phyloP scores from a whole-genome alignment of 2,329 filamentous ascomycete species.

The Aureobasidium zeae region DNA sequence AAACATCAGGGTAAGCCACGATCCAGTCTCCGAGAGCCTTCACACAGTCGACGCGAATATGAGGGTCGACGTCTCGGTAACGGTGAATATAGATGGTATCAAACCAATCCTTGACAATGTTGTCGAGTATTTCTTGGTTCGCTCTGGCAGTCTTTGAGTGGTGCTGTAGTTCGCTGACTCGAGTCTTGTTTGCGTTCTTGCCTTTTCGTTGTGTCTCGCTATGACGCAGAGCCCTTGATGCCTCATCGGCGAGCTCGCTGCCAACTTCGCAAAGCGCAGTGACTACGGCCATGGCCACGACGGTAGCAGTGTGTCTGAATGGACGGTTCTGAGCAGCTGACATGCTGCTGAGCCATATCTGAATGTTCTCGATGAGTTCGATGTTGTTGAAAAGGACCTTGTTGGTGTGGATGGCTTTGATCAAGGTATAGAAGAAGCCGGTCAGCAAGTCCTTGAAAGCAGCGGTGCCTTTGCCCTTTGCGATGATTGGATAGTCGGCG shows the following conservation, averaged over 20 bases:
- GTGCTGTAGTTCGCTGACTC: constrained; percentile 62
- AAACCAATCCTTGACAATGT: constrained; percentile 74
- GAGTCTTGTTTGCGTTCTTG: constrained; percentile 65
- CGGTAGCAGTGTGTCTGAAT: constrained; percentile 88
- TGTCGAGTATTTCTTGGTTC: constrained; percentile 60
- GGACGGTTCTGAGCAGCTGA: constrained; percentile 79
- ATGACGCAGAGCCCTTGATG: constrained; percentile 69
- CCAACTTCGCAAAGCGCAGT: constrained; percentile 68
- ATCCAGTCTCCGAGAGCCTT: constrained; percentile 86
- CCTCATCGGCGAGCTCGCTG: constrained; percentile 58
- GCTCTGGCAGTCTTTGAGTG: constrained; percentile 61
- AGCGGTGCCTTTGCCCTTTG: constrained; percentile 64
- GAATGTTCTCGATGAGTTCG: constrained; percentile 76
- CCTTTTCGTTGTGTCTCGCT: constrained; percentile 68
- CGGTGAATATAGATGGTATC: constrained; percentile 90
- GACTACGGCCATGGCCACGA: constrained; percentile 70
- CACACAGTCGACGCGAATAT: constrained; percentile 80
- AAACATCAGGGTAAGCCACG: constrained; percentile 69
- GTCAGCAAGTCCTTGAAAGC: constrained; percentile 70
- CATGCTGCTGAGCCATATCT: constrained; percentile 84
- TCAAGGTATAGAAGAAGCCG: constrained; percentile 68
- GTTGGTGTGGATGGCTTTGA: constrained; percentile 72
- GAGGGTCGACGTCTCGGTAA: constrained; percentile 86
- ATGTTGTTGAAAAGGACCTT: constrained; percentile 68
- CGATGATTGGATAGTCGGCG: constrained; percentile 84